These are phyloP conservation scores for Trametes versicolor DNA, from an alignment of 1,284 basidiomycete genomes.

Conservation along the genomic window DNA sequence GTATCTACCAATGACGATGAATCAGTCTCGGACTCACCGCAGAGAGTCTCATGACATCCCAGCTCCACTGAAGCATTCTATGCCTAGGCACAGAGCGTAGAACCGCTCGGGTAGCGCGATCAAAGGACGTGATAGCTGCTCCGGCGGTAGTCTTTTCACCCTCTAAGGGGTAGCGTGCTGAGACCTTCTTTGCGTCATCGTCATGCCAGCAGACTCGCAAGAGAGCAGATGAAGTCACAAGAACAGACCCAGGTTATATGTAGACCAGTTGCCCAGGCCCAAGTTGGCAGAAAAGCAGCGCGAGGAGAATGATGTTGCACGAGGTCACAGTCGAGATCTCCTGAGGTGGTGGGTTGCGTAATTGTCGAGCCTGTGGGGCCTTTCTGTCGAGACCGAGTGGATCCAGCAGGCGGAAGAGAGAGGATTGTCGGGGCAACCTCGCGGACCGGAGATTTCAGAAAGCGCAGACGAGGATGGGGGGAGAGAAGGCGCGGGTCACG, in stretches of 20 bases:
- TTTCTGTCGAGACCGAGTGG: background rate
- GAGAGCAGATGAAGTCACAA: background rate
- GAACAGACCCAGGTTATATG: background rate
- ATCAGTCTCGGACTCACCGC: too few relatives aligned
- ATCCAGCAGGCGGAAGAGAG: background rate
- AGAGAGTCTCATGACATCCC: too few relatives aligned
- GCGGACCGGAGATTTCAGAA: conserved; percentile 22
- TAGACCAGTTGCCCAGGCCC: background rate
- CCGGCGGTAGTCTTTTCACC: too few relatives aligned
- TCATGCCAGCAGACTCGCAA: background rate
- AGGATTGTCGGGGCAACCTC: conserved; percentile 27
- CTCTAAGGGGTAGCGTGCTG: too few relatives aligned
- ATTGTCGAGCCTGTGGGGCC: background rate
- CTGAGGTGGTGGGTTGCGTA: background rate
- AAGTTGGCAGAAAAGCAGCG: background rate
- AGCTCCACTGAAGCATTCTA: too few relatives aligned
- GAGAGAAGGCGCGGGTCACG: conserved; percentile 24
- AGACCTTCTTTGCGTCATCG: background rate
- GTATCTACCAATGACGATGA: background rate
- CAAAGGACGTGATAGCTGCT: too few relatives aligned
- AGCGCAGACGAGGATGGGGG: conserved; percentile 2
- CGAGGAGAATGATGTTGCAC: background rate
- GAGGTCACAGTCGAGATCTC: background rate
- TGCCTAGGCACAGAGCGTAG: too few relatives aligned
- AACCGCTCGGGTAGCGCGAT: too few relatives aligned